phyloP scores from a whole-genome alignment of 2,329 filamentous ascomycete genomes.

The Ceratocystis cacaofunesta region DNA sequence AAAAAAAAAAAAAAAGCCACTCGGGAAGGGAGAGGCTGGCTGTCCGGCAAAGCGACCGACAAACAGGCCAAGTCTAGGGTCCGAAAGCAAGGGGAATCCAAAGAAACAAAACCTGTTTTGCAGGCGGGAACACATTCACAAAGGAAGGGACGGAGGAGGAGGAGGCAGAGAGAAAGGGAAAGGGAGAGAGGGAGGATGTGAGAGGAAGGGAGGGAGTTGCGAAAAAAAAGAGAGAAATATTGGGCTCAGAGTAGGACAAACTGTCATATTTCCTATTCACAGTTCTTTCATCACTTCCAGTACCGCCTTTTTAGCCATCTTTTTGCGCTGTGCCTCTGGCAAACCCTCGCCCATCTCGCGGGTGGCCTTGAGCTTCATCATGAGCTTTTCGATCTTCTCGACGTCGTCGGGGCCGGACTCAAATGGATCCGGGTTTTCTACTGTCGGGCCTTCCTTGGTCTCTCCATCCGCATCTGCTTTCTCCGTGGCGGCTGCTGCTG shows the following conservation, averaged over 20 bases:
- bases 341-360: conserved; percentile 44
- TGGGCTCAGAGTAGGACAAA: neutral
- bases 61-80: neutral
- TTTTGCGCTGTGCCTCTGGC: conserved; percentile 44
- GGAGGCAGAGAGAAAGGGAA: too few relatives aligned
- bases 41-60: neutral
- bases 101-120: neutral
- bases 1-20: neutral
- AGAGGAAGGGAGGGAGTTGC: too few relatives aligned
- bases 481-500: conserved; percentile 18
- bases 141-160: neutral
- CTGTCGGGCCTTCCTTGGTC: conserved; percentile 6
- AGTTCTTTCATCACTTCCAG: conserved; percentile 49
- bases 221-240: too few relatives aligned
- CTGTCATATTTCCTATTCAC: conserved; percentile 20
- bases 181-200: too few relatives aligned
- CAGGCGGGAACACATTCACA: neutral
- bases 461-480: neutral
- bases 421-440: conserved; percentile 25
- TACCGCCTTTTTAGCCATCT: conserved; percentile 46
- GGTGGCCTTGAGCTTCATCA: conserved; percentile 48
- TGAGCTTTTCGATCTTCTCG: conserved; percentile 46
- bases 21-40: neutral
- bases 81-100: neutral
- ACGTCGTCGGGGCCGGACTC: conserved; percentile 34